Evolutionary conservation across 2,329 filamentous ascomycete genomes (phyloP).

Genomic region (Exophiala dermatitidis): DNA sequence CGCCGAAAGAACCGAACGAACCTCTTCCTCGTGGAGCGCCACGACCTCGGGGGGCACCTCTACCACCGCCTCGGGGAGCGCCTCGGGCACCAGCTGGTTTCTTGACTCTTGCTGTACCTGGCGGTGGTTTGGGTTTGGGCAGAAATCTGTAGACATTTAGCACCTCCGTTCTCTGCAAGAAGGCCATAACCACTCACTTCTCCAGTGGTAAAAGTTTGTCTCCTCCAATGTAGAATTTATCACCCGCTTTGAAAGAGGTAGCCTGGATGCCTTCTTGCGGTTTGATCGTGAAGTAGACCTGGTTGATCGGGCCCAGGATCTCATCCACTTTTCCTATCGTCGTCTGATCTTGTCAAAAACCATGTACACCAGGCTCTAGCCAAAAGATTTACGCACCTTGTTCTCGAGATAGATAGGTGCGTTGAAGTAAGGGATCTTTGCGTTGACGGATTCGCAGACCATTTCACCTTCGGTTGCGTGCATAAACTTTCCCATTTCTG

Average conservation of each 20-base stretch:
- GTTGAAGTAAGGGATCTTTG: slow-evolving; percentile 98
- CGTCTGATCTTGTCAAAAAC: slow-evolving; percentile 46
- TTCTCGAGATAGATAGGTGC: slow-evolving; percentile 98
- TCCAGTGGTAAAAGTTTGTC: slow-evolving; percentile 94
- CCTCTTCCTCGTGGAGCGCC: slow-evolving; percentile 25
- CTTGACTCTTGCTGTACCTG: slow-evolving; percentile 39
- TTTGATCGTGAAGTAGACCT: slow-evolving; percentile 98
- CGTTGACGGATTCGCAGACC: slow-evolving; percentile 90
- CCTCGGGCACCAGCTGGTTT: slow-evolving; percentile 40
- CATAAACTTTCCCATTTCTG: slow-evolving; percentile 89
- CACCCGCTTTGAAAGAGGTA: slow-evolving; percentile 85
- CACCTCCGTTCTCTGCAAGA: slow-evolving; percentile 1
- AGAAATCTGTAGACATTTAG: slow-evolving; percentile 58
- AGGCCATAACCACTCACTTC: slow-evolving; percentile 46
- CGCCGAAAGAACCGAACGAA: slow-evolving; percentile 32
- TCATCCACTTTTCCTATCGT: slow-evolving; percentile 96
- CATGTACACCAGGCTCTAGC: background rate
- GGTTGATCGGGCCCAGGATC: slow-evolving; percentile 92
- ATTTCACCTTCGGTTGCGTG: slow-evolving; percentile 97
- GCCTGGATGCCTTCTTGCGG: slow-evolving; percentile 94
- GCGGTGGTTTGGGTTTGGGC: slow-evolving; percentile 76
- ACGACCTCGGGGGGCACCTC: slow-evolving; percentile 28
- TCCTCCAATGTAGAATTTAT: slow-evolving; percentile 92
- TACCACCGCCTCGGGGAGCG: slow-evolving; percentile 40
- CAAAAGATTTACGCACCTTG: slow-evolving; percentile 54